These are phyloP conservation scores for Fragilariopsis cylindrus DNA, from an alignment of 108 stramenopile genomes.

Conservation along the genomic window DNA sequence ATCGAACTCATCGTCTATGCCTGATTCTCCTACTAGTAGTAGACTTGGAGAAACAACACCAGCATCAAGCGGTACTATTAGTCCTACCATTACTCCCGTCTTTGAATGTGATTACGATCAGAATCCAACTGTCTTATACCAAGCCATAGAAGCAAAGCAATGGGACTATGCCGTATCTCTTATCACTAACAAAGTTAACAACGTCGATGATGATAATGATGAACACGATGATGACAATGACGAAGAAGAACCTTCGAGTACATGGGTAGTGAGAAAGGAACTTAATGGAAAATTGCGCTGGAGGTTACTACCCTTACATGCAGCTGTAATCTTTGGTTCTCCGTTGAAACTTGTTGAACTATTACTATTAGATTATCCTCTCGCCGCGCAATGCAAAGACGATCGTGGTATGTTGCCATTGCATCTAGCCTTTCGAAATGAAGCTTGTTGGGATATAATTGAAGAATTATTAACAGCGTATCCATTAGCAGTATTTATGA, in stretches of 20 bases:
- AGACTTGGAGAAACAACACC: neutral
- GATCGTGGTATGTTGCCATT: constrained; percentile 86
- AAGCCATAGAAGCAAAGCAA: constrained; percentile 69
- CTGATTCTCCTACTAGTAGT: neutral
- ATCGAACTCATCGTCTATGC: neutral
- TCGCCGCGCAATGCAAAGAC: constrained; percentile 73
- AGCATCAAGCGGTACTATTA: neutral
- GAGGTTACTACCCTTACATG: constrained; percentile 80
- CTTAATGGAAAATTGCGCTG: constrained; percentile 76
- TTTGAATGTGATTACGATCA: constrained; percentile 76
- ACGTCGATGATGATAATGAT: neutral
- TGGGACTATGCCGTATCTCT: constrained; percentile 55
- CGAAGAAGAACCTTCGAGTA: constrained; percentile 34
- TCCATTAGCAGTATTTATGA: constrained; percentile 67
- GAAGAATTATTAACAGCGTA: constrained; percentile 65
- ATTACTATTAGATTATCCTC: constrained; percentile 57
- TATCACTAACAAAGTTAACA: neutral
- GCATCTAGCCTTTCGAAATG: constrained; percentile 80
- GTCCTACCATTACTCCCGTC: constrained; percentile 29
- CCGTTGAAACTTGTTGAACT: constrained; percentile 51
- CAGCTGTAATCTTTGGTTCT: constrained; percentile 80
- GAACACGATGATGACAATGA: constrained; percentile 6
- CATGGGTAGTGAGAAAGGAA: constrained; percentile 81
- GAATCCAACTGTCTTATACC: constrained; percentile 66
- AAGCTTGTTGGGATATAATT: constrained; percentile 54